Percentiles rank a stretch among this genome's conserved stretches.
Evolutionary conservation across 352 stramenopile genomes (phyloP).

Genomic region (Plasmopara muralis): DNA sequence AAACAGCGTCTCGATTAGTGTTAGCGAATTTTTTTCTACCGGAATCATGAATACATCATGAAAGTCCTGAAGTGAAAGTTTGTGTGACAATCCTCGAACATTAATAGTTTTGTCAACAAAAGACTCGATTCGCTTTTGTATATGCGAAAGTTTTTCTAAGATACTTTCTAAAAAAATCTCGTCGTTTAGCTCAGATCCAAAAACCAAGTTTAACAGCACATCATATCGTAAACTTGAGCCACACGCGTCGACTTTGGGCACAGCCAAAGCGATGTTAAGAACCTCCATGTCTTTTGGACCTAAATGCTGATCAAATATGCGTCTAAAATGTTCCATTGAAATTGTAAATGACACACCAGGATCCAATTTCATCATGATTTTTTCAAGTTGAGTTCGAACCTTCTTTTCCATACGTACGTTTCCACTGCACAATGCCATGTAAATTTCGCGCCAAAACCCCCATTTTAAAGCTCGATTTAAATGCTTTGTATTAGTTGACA

Average conservation of each 20-base stretch:
- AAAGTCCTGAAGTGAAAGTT: slow-evolving; percentile 15
- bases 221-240: slow-evolving; percentile 32
- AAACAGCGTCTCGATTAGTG: slow-evolving; percentile 29
- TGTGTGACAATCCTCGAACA: slow-evolving; percentile 6
- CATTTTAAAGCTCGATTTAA: slow-evolving; percentile 14
- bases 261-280: slow-evolving; percentile 16
- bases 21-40: slow-evolving; percentile 10
- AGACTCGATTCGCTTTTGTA: slow-evolving; percentile 7
- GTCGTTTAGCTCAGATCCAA: slow-evolving; percentile 35
- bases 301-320: slow-evolving; percentile 50
- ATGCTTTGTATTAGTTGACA: background rate
- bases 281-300: slow-evolving; percentile 27
- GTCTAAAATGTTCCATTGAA: slow-evolving; percentile 32
- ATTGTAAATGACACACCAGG: slow-evolving; percentile 23
- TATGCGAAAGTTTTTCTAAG: slow-evolving; percentile 15
- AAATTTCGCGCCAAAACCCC: slow-evolving; percentile 37
- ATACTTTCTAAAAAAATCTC: slow-evolving; percentile 14
- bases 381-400: slow-evolving; percentile 38
- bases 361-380: slow-evolving; percentile 55
- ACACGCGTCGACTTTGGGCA: background rate
- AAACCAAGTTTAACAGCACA: slow-evolving; percentile 45
- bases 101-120: slow-evolving; percentile 16
- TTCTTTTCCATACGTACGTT: slow-evolving; percentile 19
- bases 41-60: slow-evolving; percentile 9
- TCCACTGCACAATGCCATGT: slow-evolving; percentile 28